These are phyloP conservation scores for Meira nashicola DNA, from an alignment of 1,284 basidiomycete species.

Conservation along the genomic window DNA sequence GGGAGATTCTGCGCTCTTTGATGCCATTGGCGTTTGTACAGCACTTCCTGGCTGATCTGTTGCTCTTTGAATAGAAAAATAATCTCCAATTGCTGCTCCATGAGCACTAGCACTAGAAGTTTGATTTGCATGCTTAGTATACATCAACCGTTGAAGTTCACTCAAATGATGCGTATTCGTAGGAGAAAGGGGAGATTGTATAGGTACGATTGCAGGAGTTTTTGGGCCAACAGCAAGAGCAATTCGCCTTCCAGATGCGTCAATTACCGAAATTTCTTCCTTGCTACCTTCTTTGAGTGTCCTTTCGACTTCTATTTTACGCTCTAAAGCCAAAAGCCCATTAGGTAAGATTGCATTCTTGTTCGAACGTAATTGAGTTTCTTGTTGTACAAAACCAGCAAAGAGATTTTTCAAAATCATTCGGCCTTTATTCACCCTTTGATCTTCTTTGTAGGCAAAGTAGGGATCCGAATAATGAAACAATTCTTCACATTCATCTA, in stretches of 20 bases:
- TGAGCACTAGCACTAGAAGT: background rate
- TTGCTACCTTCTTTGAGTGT: background rate
- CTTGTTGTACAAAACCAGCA: slow-evolving; percentile 37
- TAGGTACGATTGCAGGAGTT: slow-evolving; percentile 29
- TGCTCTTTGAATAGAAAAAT: slow-evolving; percentile 23
- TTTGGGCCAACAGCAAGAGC: slow-evolving; percentile 32
- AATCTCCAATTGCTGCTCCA: slow-evolving; percentile 17
- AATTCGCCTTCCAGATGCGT: slow-evolving; percentile 39
- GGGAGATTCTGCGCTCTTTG: background rate
- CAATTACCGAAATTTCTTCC: background rate
- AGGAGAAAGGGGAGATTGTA: background rate
- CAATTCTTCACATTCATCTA: slow-evolving; percentile 68
- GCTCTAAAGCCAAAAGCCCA: slow-evolving; percentile 13
- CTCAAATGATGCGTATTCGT: background rate
- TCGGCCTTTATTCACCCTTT: slow-evolving; percentile 50
- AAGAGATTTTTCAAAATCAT: slow-evolving; percentile 52
- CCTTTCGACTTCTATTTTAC: background rate
- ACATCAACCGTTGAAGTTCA: background rate
- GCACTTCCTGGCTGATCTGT: background rate
- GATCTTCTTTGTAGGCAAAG: slow-evolving; percentile 64
- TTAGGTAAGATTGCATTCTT: background rate
- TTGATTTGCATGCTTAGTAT: background rate
- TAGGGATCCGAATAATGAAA: slow-evolving; percentile 1
- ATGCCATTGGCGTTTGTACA: background rate
- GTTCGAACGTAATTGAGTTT: slow-evolving; percentile 48